Evolutionary conservation across 176 grass and related monocot genomes (phyloP), one percentile per base, ranked within the genome.

Genomic region (Typha latifolia): DNA sequence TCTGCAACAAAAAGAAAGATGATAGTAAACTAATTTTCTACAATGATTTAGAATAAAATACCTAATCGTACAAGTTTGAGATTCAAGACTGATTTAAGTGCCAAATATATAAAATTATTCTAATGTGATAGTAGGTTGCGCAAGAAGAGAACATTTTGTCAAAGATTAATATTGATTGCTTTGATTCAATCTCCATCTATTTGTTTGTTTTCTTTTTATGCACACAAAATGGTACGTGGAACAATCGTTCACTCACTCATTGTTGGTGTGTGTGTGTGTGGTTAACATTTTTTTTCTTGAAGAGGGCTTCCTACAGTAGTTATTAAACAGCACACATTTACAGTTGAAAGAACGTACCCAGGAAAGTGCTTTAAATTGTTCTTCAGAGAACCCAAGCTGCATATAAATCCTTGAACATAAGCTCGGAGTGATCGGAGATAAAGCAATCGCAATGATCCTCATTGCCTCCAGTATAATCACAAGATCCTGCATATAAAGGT

Each of bases 391-490:
- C 65, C 93, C 88, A 76, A 92, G 88, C 69, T 97, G 93, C 55
- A 74, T 65, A 69, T 91, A 87, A 72, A 97, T 92, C 72, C 83
- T 81, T 56, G 70, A 78, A 29, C 77, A 97, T 66, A 97, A 75
- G 84, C 93, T 92, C 63, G 93, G 93, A 64, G 85, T 66, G 37
- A 97, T 72, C 20, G 93, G 93, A 84, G 80, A 86, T 68, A 97
- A 16, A 12, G 85, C 78, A 67, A 91, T 82, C 15, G 88, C 88
- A 79, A 92, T 89, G 78, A 97, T 97, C 75, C 93, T 97, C 85
- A 92, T 77, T 56, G 85, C 61, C 72, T 97, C 93, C 69, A 96
- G 68, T 82, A 97, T 91, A 74, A 89, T 77, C 14, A 92, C 88
- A 80, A 97, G 93, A 73, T 97, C 93, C 93, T 97, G 80, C 23